Evolutionary conservation across 106 monocot species (phyloP).

Genomic region (Apostasia shenzhenica): DNA sequence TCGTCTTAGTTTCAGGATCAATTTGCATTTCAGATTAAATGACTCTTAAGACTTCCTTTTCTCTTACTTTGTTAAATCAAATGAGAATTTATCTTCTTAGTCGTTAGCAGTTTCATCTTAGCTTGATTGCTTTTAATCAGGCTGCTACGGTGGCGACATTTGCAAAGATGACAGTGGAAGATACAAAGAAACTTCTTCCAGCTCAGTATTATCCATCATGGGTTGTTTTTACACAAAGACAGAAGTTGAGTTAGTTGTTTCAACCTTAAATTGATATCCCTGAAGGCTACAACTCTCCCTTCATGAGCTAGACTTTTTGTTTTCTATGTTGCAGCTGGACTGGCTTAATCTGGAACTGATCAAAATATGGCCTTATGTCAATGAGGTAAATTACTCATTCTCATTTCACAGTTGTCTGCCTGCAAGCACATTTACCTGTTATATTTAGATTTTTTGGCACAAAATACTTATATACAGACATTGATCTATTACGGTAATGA

Average conservation of each 20-base stretch:
- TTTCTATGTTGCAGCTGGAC: constrained; percentile 58
- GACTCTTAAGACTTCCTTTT: neutral
- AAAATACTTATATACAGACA: neutral
- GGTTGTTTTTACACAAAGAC: constrained; percentile 81
- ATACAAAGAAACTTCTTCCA: constrained; percentile 77
- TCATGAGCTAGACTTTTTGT: constrained; percentile 11
- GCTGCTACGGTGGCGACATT: constrained; percentile 71
- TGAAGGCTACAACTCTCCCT: neutral
- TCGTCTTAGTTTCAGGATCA: too few relatives aligned
- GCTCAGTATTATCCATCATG: constrained; percentile 77
- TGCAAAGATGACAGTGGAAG: constrained; percentile 78
- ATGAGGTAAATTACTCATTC: constrained; percentile 49
- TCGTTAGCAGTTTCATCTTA: neutral
- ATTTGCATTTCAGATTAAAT: neutral
- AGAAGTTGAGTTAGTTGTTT: constrained; percentile 60
- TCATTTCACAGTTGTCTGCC: neutral
- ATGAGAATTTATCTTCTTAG: neutral
- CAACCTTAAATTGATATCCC: neutral
- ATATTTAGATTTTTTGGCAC: neutral
- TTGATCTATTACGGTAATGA: neutral
- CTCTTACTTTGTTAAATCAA: neutral
- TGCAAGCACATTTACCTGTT: neutral
- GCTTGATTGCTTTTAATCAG: constrained; percentile 19
- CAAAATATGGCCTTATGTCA: constrained; percentile 96
- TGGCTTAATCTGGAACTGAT: constrained; percentile 80